These are phyloP conservation scores for Stipa capillata DNA, from an alignment of 176 grass and related monocot species.

Conservation along the genomic window DNA sequence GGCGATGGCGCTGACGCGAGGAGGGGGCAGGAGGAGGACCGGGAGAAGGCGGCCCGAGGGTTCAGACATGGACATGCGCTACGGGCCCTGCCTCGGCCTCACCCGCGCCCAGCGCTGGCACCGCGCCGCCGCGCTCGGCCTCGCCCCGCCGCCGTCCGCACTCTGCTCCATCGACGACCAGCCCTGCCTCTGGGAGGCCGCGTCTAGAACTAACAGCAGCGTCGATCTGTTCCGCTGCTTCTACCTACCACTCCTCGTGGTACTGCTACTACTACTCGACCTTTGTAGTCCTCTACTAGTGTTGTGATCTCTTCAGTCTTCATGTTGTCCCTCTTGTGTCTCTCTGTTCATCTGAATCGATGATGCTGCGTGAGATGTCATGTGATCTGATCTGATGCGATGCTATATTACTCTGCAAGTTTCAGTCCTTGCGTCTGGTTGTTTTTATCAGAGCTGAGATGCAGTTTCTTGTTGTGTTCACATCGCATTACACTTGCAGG, in stretches of 20 bases:
- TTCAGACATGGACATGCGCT: conserved; percentile 71
- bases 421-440: not conserved
- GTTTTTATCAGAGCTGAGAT: no score
- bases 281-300: no score
- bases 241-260: no score
- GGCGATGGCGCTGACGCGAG: not conserved
- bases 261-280: no score
- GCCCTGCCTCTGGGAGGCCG: conserved; percentile 54
- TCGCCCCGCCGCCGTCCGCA: conserved; percentile 36
- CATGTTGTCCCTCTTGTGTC: not conserved
- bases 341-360: not conserved
- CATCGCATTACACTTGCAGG: no score
- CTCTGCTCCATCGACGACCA: conserved; percentile 24
- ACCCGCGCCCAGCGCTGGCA: conserved; percentile 40
- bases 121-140: conserved; percentile 40
- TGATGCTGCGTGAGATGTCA: not conserved
- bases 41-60: conserved; percentile 16
- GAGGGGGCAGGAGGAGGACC: no score
- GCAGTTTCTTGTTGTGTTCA: not conserved
- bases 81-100: conserved; percentile 60
- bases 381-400: not conserved
- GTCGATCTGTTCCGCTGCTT: not conserved
- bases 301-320: not conserved
- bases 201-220: conserved; percentile 11
- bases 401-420: not conserved